These are phyloP conservation scores for Streptanthus diversifolius DNA, from an alignment of 345 rosid species.

Conservation along the genomic window DNA sequence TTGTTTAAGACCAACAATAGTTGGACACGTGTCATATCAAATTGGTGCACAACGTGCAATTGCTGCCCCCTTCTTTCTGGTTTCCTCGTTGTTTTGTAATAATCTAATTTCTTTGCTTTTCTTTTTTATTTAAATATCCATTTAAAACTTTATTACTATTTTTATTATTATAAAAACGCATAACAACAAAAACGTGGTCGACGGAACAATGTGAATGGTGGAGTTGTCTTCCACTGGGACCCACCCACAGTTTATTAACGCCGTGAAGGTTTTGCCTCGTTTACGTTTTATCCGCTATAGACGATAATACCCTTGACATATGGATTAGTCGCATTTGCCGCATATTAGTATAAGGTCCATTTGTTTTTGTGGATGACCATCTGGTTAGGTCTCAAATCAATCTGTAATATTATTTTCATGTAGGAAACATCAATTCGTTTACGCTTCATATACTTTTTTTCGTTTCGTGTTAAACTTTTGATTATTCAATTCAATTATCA, in stretches of 20 bases:
- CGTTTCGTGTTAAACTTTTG: not conserved
- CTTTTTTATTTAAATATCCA: not conserved
- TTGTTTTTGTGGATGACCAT: not conserved
- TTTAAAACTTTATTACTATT: not conserved
- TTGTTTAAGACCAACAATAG: not conserved
- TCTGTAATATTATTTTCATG: not conserved
- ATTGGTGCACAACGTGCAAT: constrained; percentile 23
- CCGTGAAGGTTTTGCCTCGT: constrained; percentile 14
- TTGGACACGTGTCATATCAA: not conserved
- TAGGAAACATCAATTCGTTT: not conserved
- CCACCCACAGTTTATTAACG: constrained; percentile 15
- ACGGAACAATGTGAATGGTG: constrained; percentile 31
- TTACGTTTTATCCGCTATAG: not conserved
- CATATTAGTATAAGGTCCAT: not conserved
- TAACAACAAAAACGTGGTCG: constrained; percentile 38
- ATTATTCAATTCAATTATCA: not conserved
- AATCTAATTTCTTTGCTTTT: not conserved
- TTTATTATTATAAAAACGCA: constrained; percentile 10
- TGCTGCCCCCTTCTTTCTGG: not conserved
- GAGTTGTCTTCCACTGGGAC: constrained; percentile 21
- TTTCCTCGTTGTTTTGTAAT: constrained; percentile 2
- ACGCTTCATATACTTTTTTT: too few species aligned
- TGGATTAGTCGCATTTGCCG: not conserved
- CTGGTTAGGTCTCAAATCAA: not conserved
- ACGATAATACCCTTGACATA: constrained; percentile 9